These are phyloP conservation scores for Naganishia albida DNA, from an alignment of 1,284 basidiomycete species.

Conservation along the genomic window DNA sequence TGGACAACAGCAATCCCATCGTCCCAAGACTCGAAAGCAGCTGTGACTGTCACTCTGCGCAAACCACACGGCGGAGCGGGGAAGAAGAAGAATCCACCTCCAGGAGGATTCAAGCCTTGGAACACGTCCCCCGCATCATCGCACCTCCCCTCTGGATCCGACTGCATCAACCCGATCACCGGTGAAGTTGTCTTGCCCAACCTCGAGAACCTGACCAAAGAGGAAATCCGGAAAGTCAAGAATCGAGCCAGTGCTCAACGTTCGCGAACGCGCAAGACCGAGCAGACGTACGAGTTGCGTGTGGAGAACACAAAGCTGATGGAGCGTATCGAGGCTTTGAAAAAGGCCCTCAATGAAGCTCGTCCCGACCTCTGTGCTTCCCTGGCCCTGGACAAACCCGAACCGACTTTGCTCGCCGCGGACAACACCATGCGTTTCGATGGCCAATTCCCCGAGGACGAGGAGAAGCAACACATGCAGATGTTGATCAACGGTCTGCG, in stretches of 20 bases:
- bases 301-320: conserved; percentile 31
- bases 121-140: conserved; percentile 34
- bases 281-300: conserved; percentile 28
- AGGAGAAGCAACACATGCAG: conserved; percentile 33
- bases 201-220: conserved; percentile 33
- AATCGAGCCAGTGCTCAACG: conserved; percentile 34
- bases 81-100: conserved; percentile 32
- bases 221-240: conserved; percentile 36
- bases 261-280: conserved; percentile 32
- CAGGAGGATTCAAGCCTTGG: conserved; percentile 34
- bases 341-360: conserved; percentile 14
- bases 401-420: conserved; percentile 4
- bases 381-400: conserved; percentile 10
- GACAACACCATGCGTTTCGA: conserved; percentile 8
- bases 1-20: not conserved
- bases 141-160: conserved; percentile 34
- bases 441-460: conserved; percentile 8
- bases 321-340: conserved; percentile 24
- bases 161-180: conserved; percentile 34
- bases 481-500: conserved; percentile 32
- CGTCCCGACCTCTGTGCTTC: conserved; percentile 14
- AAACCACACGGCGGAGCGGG: not conserved
- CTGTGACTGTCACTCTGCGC: not conserved
- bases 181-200: conserved; percentile 33
- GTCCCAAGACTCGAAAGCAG: not conserved